Percentiles rank a stretch among this genome's conserved stretches.
Conservation (phyloP, 1,139 yeast species). For the Trichomonascaceae sp. region DNA sequence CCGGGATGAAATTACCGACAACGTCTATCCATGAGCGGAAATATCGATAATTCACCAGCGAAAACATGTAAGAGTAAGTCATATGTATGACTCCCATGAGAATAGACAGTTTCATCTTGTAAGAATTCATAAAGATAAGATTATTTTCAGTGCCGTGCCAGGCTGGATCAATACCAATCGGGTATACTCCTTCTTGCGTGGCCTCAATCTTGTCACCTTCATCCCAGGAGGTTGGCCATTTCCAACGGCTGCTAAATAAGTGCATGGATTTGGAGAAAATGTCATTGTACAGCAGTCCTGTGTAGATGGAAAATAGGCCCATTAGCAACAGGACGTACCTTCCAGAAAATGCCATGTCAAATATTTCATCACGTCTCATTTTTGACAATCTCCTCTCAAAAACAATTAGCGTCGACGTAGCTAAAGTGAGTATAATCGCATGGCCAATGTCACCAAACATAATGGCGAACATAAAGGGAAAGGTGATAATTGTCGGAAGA, state of each 20-base stretch:
- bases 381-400: constrained; percentile 64
- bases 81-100: constrained; percentile 92
- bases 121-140: constrained; percentile 83
- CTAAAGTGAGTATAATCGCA: constrained; percentile 72
- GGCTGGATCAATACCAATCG: constrained; percentile 84
- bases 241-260: constrained; percentile 82
- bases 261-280: constrained; percentile 87
- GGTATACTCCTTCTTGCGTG: constrained; percentile 59
- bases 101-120: constrained; percentile 92
- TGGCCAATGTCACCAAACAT: constrained; percentile 99
- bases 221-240: constrained; percentile 74
- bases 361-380: constrained; percentile 79
- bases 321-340: constrained; percentile 80
- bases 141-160: constrained; percentile 98
- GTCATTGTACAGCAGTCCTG: constrained; percentile 92
- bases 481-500: constrained; percentile 85
- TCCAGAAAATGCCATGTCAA: constrained; percentile 94
- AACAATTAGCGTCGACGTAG: constrained; percentile 62
- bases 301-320: constrained; percentile 91
- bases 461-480: constrained; percentile 97
- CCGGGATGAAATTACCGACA: constrained; percentile 90
- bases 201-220: constrained; percentile 62
- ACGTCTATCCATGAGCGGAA: constrained; percentile 78
- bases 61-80: constrained; percentile 83
- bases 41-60: constrained; percentile 72